Evolutionary conservation across 1,284 basidiomycete genomes (phyloP).

Genomic region (Rhodofomes roseus): DNA sequence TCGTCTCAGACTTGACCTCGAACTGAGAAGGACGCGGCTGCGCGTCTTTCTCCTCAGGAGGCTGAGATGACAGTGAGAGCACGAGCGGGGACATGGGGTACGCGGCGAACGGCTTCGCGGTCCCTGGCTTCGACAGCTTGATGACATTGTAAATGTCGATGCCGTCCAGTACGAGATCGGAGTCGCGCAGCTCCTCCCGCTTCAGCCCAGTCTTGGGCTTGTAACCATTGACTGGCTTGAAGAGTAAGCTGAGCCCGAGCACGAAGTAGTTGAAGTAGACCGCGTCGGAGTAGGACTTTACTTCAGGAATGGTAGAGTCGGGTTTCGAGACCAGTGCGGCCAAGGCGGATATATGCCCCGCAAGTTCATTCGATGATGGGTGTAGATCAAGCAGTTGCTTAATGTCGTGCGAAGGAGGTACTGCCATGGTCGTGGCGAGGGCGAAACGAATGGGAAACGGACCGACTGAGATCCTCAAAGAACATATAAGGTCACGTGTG

Average conservation of each 20-base stretch:
- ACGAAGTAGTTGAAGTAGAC: constrained; percentile 82
- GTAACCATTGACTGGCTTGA: constrained; percentile 57
- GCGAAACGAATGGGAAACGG: too few relatives aligned
- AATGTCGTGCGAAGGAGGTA: constrained; percentile 22
- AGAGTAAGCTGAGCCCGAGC: constrained; percentile 77
- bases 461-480: not conserved
- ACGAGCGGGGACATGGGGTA: constrained; percentile 49
- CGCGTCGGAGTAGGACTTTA: constrained; percentile 77
- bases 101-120: constrained; percentile 44
- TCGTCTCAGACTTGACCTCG: constrained; percentile 46
- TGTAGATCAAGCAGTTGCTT: constrained; percentile 38
- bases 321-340: constrained; percentile 20
- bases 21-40: constrained; percentile 38
- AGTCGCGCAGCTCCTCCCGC: constrained; percentile 45
- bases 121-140: constrained; percentile 19
- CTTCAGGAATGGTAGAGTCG: constrained; percentile 41
- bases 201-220: constrained; percentile 46
- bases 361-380: constrained; percentile 43
- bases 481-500: not conserved
- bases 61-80: constrained; percentile 36
- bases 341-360: constrained; percentile 41
- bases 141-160: constrained; percentile 79
- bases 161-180: constrained; percentile 56
- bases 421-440: not conserved
- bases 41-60: constrained; percentile 36